These are phyloP conservation scores for Leccinum fallax DNA, from an alignment of 1,284 basidiomycete genomes.

Conservation along the genomic window DNA sequence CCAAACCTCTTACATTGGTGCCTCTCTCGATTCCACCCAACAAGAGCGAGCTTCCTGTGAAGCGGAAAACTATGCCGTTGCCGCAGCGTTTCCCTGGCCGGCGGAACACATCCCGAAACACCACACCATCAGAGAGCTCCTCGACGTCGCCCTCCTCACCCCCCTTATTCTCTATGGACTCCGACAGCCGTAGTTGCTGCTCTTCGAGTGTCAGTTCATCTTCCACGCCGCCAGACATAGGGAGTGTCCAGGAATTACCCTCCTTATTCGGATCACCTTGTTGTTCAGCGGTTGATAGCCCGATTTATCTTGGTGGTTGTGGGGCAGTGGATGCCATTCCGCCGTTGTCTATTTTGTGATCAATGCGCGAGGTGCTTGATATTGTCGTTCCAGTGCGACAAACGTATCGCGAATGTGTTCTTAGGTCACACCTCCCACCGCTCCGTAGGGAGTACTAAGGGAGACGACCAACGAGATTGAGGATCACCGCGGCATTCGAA, in stretches of 20 bases:
- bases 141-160: conserved; percentile 7
- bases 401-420: neutral
- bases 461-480: neutral
- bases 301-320: neutral
- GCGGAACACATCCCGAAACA: neutral
- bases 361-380: neutral
- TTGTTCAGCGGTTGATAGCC: neutral
- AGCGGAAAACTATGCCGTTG: conserved; percentile 15
- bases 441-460: neutral
- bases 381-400: neutral
- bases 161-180: conserved; percentile 4
- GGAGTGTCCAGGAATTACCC: conserved; percentile 5
- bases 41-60: neutral
- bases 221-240: neutral
- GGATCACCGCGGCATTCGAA: neutral
- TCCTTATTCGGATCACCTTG: neutral
- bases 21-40: neutral
- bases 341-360: conserved; percentile 1
- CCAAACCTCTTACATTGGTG: conserved; percentile 17
- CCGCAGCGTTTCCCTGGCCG: conserved; percentile 6
- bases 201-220: conserved; percentile 1
- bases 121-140: conserved; percentile 13
- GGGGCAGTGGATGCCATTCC: neutral
- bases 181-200: conserved; percentile 5
- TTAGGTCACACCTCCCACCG: neutral